A percentile compares a stretch with the other conserved stretches of the same genome.
Evolutionary conservation across 345 rosid species (phyloP).

Genomic region (Litchi chinensis): DNA sequence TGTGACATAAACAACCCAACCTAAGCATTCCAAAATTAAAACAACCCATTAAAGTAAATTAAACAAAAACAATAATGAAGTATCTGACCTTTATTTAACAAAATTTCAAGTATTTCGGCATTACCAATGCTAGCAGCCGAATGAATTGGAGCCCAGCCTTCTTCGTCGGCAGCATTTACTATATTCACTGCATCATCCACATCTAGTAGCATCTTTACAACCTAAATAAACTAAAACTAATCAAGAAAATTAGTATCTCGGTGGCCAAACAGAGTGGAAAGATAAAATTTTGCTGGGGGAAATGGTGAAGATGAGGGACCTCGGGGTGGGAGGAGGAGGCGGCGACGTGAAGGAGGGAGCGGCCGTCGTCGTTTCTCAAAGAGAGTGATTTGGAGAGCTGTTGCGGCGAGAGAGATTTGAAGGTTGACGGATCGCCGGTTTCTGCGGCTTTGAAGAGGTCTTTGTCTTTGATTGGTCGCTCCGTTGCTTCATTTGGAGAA

Average conservation of each 20-base stretch:
- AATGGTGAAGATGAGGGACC: slow-evolving; percentile 29
- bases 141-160: slow-evolving; percentile 94
- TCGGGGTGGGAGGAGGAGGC: slow-evolving; percentile 54
- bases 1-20: not conserved
- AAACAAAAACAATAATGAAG: not conserved
- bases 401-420: slow-evolving; percentile 53
- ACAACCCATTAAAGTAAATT: not conserved
- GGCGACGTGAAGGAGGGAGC: slow-evolving; percentile 89
- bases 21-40: not conserved
- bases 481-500: slow-evolving; percentile 24
- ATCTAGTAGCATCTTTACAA: slow-evolving; percentile 52
- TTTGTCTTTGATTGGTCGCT: slow-evolving; percentile 43
- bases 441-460: slow-evolving; percentile 85
- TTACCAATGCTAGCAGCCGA: slow-evolving; percentile 83
- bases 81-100: slow-evolving; percentile 56
- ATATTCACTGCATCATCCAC: slow-evolving; percentile 49
- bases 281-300: not conserved
- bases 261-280: not conserved
- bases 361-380: slow-evolving; percentile 75
- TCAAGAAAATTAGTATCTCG: not conserved
- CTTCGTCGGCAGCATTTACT: slow-evolving; percentile 71
- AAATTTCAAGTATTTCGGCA: slow-evolving; percentile 53
- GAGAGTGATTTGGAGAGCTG: slow-evolving; percentile 51
- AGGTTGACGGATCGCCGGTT: slow-evolving; percentile 62
- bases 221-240: slow-evolving; percentile 35